Evolutionary conservation across 148 eudicot genomes (phyloP), one percentile per base, ranked within the genome.

Genomic region (Dianthus caryophyllus): DNA sequence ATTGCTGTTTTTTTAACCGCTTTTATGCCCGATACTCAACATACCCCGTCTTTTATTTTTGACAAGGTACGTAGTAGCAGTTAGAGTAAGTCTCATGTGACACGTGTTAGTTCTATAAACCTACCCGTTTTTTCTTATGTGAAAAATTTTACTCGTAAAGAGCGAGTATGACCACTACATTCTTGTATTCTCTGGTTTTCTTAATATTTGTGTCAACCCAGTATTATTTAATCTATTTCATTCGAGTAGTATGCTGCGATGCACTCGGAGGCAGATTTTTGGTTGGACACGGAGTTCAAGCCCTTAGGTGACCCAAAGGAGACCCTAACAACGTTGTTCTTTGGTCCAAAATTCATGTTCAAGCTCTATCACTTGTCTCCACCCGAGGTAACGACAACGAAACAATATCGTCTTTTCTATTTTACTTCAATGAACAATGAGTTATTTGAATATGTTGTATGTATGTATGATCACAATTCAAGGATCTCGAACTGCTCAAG

Each of bases 401-500:
- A 33, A 2, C 7, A n/a, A n/a, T n/a, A n/a, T n/a, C n/a, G n/a
- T n/a, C n/a, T n/a, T n/a, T n/a, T n/a, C n/a, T 33, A 33, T 33
- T 33, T 7, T 2, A 33, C 7, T 3, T 33, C 7, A 33, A 33
- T n/a, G n/a, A n/a, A n/a, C n/a, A n/a, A n/a, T n/a, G n/a, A n/a
- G n/a, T n/a, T n/a, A n/a, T n/a, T n/a, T n/a, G n/a, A n/a, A n/a
- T n/a, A n/a, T n/a, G n/a, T n/a, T n/a, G n/a, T n/a, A n/a, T n/a
- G n/a, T n/a, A n/a, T n/a, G n/a, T n/a, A n/a, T n/a, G n/a, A n/a
- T n/a, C n/a, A n/a, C n/a, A n/a, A n/a, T n/a, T 33, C 41, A 38
- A 64, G 88, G 85, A 84, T 75, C 64, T 72, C 17, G 77, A 71
- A 64, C 77, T 85, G 1, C 82, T 38, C 0, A 60, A 17, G 27